phyloP scores from a whole-genome alignment of 345 rosid genomes.

The Sonneratia caseolaris region DNA sequence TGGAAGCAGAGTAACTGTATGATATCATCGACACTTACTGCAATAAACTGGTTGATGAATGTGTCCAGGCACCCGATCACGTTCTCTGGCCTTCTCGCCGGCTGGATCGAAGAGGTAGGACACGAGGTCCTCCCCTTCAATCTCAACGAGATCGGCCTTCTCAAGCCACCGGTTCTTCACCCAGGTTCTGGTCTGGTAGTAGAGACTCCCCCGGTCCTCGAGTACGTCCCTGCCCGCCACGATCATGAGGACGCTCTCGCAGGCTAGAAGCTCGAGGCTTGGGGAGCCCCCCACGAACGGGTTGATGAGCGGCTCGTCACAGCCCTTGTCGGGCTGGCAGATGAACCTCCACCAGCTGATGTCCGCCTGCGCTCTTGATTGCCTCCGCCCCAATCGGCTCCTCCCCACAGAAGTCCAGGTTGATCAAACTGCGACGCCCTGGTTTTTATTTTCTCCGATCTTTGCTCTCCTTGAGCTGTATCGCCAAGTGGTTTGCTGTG shows the following conservation, averaged over 20 bases:
- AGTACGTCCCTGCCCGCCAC: constrained; percentile 63
- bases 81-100: constrained; percentile 33
- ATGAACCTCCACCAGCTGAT: constrained; percentile 62
- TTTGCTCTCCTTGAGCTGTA: constrained; percentile 20
- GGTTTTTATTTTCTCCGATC: constrained; percentile 12
- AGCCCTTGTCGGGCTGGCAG: constrained; percentile 52
- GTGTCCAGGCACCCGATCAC: constrained; percentile 37
- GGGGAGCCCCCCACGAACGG: constrained; percentile 52
- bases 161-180: constrained; percentile 43
- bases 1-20: too few relatives aligned
- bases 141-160: constrained; percentile 39
- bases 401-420: constrained; percentile 59
- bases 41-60: constrained; percentile 29
- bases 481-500: constrained; percentile 52
- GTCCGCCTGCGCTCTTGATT: constrained; percentile 51
- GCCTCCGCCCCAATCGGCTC: constrained; percentile 50
- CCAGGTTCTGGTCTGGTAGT: constrained; percentile 39
- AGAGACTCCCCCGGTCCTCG: constrained; percentile 45
- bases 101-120: constrained; percentile 50
- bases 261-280: constrained; percentile 30
- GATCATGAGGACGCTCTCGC: constrained; percentile 33
- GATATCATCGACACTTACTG: too few relatives aligned
- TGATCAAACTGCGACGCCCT: constrained; percentile 48
- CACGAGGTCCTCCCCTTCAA: constrained; percentile 54
- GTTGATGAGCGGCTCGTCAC: constrained; percentile 71